phyloP scores from a whole-genome alignment of 345 rosid genomes.

The Passiflora organensis region DNA sequence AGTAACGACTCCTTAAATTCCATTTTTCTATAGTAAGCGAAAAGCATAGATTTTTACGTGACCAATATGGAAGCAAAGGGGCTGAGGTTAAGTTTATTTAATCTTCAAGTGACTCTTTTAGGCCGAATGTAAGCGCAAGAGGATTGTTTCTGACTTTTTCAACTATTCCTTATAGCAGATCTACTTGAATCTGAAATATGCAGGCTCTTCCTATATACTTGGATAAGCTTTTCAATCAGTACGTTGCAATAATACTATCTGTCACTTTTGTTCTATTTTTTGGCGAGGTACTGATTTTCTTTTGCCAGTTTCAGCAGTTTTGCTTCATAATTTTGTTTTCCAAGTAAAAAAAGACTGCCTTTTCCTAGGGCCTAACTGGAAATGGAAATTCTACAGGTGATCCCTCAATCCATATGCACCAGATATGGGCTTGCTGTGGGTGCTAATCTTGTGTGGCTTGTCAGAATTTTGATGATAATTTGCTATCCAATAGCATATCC shows the following conservation, averaged over 20 bases:
- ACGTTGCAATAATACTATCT: slow-evolving; percentile 78
- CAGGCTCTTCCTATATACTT: slow-evolving; percentile 95
- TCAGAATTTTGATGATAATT: slow-evolving; percentile 66
- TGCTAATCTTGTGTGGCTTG: slow-evolving; percentile 82
- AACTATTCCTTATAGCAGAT: no score
- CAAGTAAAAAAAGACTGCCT: no score
- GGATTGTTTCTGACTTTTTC: no score
- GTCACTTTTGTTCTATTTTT: slow-evolving; percentile 86
- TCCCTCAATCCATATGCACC: slow-evolving; percentile 92
- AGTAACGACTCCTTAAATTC: no score
- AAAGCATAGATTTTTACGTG: no score
- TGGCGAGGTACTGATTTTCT: slow-evolving; percentile 66
- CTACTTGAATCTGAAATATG: slow-evolving; percentile 3
- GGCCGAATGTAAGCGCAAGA: no score
- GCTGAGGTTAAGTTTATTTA: no score
- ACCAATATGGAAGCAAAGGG: no score
- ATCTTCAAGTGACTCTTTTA: no score
- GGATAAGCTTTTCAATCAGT: slow-evolving; percentile 89
- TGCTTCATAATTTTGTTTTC: slow-evolving; percentile 3
- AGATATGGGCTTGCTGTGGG: slow-evolving; percentile 96
- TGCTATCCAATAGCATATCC: slow-evolving; percentile 91
- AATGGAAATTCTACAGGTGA: slow-evolving; percentile 73
- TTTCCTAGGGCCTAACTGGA: background rate
- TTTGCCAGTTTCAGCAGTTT: slow-evolving; percentile 4
- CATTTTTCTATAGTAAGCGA: no score